Conservation (phyloP, 192 early-diverging fungal genomes). For the Pilobolus umbonatus region DNA sequence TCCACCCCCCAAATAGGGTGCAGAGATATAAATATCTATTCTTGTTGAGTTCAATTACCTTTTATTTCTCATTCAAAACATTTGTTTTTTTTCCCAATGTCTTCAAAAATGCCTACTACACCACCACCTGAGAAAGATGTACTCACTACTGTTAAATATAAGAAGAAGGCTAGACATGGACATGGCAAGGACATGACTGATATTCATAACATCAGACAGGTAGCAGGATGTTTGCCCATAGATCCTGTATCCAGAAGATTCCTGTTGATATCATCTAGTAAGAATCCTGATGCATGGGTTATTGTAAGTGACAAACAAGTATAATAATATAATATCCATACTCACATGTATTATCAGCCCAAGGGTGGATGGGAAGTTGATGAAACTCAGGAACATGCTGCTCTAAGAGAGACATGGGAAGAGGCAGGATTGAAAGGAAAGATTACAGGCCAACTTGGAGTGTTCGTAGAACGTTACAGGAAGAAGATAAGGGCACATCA, state of each 20-base stretch:
- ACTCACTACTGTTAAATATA: conserved; percentile 14
- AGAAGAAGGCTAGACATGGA: conserved; percentile 23
- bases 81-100: too few species aligned
- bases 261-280: conserved; percentile 45
- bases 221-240: conserved; percentile 50
- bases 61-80: too few species aligned
- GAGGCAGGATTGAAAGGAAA: conserved; percentile 52
- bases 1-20: too few species aligned
- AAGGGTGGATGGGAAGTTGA: conserved; percentile 65
- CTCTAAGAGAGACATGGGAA: conserved; percentile 55
- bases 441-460: conserved; percentile 42
- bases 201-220: conserved; percentile 20
- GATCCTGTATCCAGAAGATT: conserved; percentile 38
- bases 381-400: conserved; percentile 52
- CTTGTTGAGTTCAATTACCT: too few species aligned
- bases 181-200: conserved; percentile 19
- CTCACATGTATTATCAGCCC: conserved; percentile 29
- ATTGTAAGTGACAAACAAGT: conserved; percentile 26
- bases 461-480: conserved; percentile 39
- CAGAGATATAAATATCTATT: too few species aligned
- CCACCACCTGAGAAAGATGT: not conserved
- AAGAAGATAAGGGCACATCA: conserved; percentile 34
- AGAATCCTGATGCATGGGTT: conserved; percentile 44
- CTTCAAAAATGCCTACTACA: too few species aligned
- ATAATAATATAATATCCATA: not conserved